These are phyloP conservation scores for Candida insectorum DNA, from an alignment of 805 yeast species.

Conservation along the genomic window DNA sequence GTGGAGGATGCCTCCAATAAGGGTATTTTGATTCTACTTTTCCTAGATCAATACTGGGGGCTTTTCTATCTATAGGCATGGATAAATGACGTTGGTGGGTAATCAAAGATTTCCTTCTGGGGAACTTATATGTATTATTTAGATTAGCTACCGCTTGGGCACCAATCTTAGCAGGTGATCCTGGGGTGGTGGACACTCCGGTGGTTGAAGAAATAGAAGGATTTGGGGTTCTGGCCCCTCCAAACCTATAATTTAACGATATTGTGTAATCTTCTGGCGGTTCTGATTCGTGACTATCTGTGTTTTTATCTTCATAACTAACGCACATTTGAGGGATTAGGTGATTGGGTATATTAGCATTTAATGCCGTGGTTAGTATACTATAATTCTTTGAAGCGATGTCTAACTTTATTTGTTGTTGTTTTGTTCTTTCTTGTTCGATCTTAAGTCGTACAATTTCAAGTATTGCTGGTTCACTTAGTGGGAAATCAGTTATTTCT, in stretches of 20 bases:
- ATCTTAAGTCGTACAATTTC: constrained; percentile 57
- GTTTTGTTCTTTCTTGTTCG: constrained; percentile 81
- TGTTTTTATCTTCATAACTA: constrained; percentile 1
- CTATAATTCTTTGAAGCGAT: constrained; percentile 56
- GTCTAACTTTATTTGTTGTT: constrained; percentile 71
- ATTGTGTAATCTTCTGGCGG: constrained; percentile 12
- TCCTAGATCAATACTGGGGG: constrained; percentile 9
- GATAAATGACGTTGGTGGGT: constrained; percentile 42
- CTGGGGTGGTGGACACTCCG: constrained; percentile 4
- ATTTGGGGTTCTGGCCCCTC: constrained; percentile 15
- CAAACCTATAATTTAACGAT: constrained; percentile 35
- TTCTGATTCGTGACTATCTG: constrained; percentile 2
- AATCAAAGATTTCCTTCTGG: constrained; percentile 11
- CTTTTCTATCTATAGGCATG: constrained; percentile 26
- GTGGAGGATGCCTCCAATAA: constrained; percentile 1
- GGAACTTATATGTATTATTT: constrained; percentile 14
- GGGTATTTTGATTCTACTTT: constrained; percentile 13
- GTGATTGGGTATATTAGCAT: constrained; percentile 60
- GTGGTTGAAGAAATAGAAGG: constrained; percentile 2
- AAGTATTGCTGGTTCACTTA: constrained; percentile 53
- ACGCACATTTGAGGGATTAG: constrained; percentile 61
- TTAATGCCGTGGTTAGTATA: constrained; percentile 57
- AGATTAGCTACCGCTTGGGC: constrained; percentile 36
- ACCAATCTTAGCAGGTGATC: constrained; percentile 7
- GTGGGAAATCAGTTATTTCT: constrained; percentile 49